Evolutionary conservation across 2,329 filamentous ascomycete species (phyloP), one percentile per base, ranked within the genome.

Genomic region (Ascochyta lentis): DNA sequence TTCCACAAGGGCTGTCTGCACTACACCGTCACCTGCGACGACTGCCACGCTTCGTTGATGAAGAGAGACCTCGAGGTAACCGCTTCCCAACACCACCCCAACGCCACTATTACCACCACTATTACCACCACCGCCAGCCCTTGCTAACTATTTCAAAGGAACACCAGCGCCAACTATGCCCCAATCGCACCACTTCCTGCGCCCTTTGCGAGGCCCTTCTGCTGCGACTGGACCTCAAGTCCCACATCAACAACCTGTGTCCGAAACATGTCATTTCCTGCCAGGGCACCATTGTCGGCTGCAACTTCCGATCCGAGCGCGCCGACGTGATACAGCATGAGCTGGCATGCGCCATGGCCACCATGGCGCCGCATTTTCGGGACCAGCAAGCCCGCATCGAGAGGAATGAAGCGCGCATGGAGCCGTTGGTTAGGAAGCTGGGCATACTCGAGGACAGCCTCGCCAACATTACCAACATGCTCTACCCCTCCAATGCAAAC

Each of bases 1-100:
- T 71, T 80, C 37, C 75, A 80, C 37, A 74, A 78, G 54, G 81
- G 78, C 23, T 87, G 85, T 66, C 74, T 85, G 61, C 85, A 87
- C 68, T 78, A 75, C 51, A 75, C 78, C 8, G 77, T 81, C 40
- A 78, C 72, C 59, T 87, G 85, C 62, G 73, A 81, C 13, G 75
- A 80, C 50, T 87, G 85, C 59, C 77, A 79, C 27, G 77, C 80
- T 45, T 76, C 78, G 31, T 75, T 87, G 63, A 81, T 83, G 72
- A 80, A 84, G 66, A 79, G 79, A 54, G 79, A 85, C 51, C 77
- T 85, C 27, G 80, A 84, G 69, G 80, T 81, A 61, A 56, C 10
- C 12, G 41, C 12, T 13, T 10, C 4, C 19, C 19, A 19, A 19
- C 19, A 19, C 19, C 19, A 19, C 19, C 19, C 19, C 19, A 19